phyloP scores from a whole-genome alignment of 225 moss, liverwort and hornwort species.

The Sphagnum tenellum region DNA sequence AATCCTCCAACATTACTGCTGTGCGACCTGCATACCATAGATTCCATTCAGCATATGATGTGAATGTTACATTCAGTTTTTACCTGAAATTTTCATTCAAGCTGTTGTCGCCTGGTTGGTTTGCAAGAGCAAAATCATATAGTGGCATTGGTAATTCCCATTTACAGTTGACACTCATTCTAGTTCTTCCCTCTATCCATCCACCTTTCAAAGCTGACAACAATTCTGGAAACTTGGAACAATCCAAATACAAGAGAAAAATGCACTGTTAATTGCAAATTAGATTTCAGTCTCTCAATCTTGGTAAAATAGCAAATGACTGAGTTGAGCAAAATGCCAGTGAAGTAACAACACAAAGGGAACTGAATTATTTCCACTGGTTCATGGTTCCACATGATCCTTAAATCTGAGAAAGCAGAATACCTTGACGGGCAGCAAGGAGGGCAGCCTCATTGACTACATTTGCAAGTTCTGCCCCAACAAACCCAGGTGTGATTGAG shows the following conservation, averaged over 20 bases:
- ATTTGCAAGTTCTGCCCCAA: constrained; percentile 92
- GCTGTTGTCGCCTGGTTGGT: too few relatives aligned
- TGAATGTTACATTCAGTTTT: too few relatives aligned
- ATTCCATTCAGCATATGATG: too few relatives aligned
- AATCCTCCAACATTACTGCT: constrained; percentile 59
- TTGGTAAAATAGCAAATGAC: not conserved
- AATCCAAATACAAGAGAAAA: not conserved
- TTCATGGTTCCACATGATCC: not conserved
- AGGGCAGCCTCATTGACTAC: constrained; percentile 90
- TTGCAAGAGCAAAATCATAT: too few relatives aligned
- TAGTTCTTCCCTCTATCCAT: too few relatives aligned
- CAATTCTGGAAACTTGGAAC: not conserved
- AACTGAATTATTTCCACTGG: not conserved
- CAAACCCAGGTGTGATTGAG: constrained; percentile 70
- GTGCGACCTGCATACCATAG: constrained; percentile 26
- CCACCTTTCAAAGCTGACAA: too few relatives aligned
- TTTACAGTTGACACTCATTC: too few relatives aligned
- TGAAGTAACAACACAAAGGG: not conserved
- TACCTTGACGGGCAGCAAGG: constrained; percentile 81
- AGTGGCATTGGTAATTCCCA: too few relatives aligned
- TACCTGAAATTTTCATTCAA: too few relatives aligned
- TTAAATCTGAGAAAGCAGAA: not conserved
- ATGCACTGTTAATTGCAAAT: not conserved
- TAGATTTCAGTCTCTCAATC: not conserved
- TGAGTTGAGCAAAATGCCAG: not conserved